phyloP scores from a whole-genome alignment of 2,329 filamentous ascomycete species.

The Epichloe baconii region DNA sequence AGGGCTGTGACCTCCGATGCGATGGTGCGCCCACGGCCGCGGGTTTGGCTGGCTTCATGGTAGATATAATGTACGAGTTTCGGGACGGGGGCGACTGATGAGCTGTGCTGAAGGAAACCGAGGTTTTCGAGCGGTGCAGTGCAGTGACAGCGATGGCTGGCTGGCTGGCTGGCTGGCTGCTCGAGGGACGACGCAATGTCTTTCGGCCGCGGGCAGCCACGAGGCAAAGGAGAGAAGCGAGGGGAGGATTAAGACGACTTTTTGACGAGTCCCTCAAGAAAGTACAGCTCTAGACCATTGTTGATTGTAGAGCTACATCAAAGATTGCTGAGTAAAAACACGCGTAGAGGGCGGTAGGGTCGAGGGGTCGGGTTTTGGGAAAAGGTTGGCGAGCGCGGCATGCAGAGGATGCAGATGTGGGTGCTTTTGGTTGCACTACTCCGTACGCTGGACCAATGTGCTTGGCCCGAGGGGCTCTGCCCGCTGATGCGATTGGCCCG shows the following conservation, averaged over 20 bases:
- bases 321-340: slow-evolving; percentile 2
- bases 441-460: background rate
- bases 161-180: background rate
- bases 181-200: background rate
- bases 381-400: background rate
- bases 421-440: background rate
- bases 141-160: background rate
- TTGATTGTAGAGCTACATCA: slow-evolving; percentile 6
- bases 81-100: background rate
- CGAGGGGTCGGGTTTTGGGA: background rate
- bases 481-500: background rate
- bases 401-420: background rate
- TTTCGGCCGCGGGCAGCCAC: background rate
- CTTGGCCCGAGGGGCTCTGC: background rate
- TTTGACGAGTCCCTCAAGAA: background rate
- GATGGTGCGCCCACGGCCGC: slow-evolving; percentile 29
- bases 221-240: background rate
- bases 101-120: background rate
- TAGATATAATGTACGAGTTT: slow-evolving; percentile 2
- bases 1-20: slow-evolving; percentile 48
- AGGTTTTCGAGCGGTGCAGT: background rate
- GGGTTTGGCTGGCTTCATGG: slow-evolving; percentile 44
- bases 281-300: slow-evolving; percentile 4
- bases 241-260: background rate
- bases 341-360: background rate